A percentile compares a stretch with the other conserved stretches of the same genome.
Conservation (phyloP, 108 stramenopile genomes). For the Asterionellopsis glacialis region DNA sequence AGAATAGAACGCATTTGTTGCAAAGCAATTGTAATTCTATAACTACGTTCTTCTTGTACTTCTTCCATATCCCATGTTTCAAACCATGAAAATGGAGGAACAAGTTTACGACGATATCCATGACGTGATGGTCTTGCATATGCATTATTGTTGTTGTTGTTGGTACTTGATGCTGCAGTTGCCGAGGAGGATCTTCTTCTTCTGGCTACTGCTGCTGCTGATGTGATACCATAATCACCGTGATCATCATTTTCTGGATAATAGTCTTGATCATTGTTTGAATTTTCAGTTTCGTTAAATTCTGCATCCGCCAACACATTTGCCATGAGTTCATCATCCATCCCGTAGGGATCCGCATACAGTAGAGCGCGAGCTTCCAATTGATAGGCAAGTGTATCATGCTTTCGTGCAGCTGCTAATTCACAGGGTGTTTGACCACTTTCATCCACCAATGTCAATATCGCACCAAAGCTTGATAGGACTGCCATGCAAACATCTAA, state of each 20-base stretch:
- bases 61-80: conserved; percentile 20
- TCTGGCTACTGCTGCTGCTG: no score
- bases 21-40: background rate
- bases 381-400: conserved; percentile 32
- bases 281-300: background rate
- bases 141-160: no score
- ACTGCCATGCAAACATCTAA: conserved; percentile 36
- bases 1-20: background rate
- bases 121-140: background rate
- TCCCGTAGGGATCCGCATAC: conserved; percentile 42
- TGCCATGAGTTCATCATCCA: conserved; percentile 42
- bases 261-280: background rate
- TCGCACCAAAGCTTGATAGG: conserved; percentile 31
- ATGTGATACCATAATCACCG: no score
- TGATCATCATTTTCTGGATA: background rate
- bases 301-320: conserved; percentile 8
- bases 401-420: conserved; percentile 27
- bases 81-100: conserved; percentile 40
- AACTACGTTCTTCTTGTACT: conserved; percentile 15
- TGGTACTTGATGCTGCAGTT: no score
- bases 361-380: conserved; percentile 46
- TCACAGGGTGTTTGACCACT: conserved; percentile 28
- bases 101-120: conserved; percentile 7
- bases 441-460: conserved; percentile 54
- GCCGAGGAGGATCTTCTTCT: no score